Percentiles rank a stretch among this genome's conserved stretches.
Conservation (phyloP, 139 green algal genomes). For the Spirogloea muscicola region DNA sequence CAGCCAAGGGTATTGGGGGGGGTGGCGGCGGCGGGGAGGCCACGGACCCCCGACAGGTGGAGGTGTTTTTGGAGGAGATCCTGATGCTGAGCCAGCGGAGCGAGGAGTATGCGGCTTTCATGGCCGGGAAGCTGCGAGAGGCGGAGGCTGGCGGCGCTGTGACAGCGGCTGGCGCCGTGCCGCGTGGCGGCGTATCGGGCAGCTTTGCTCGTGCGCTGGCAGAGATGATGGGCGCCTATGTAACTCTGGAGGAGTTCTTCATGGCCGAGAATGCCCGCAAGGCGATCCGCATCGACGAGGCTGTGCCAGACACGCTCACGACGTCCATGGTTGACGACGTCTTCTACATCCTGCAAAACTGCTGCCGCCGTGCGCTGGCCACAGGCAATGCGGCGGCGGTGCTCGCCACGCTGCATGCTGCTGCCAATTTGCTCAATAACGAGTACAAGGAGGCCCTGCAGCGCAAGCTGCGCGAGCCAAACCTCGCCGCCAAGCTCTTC, state of each 20-base stretch:
- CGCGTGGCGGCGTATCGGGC: background rate
- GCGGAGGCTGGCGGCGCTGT: constrained; percentile 21
- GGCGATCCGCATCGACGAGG: constrained; percentile 84
- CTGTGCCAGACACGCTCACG: constrained; percentile 58
- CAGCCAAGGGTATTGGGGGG: background rate
- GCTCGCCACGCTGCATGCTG: constrained; percentile 35
- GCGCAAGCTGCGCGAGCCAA: constrained; percentile 49
- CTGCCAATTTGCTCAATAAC: constrained; percentile 64
- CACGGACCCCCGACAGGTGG: constrained; percentile 63
- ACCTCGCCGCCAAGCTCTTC: constrained; percentile 37
- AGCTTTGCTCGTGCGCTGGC: constrained; percentile 24
- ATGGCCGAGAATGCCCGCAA: constrained; percentile 81
- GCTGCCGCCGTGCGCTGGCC: constrained; percentile 63
- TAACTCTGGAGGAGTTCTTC: constrained; percentile 88
- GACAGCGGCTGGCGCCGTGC: background rate
- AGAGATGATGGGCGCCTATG: constrained; percentile 82
- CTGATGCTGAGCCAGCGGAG: constrained; percentile 69
- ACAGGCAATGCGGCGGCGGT: constrained; percentile 52
- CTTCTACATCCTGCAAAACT: constrained; percentile 91
- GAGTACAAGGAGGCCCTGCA: constrained; percentile 53
- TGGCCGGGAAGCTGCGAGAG: constrained; percentile 32
- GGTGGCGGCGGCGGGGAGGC: background rate
- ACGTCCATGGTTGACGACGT: constrained; percentile 88
- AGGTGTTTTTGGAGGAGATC: constrained; percentile 73
- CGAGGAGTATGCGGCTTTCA: constrained; percentile 82